Evolutionary conservation across 768 basidiomycete species (phyloP), one percentile per base, ranked within the genome.

Genomic region (Chalciporus chontae): DNA sequence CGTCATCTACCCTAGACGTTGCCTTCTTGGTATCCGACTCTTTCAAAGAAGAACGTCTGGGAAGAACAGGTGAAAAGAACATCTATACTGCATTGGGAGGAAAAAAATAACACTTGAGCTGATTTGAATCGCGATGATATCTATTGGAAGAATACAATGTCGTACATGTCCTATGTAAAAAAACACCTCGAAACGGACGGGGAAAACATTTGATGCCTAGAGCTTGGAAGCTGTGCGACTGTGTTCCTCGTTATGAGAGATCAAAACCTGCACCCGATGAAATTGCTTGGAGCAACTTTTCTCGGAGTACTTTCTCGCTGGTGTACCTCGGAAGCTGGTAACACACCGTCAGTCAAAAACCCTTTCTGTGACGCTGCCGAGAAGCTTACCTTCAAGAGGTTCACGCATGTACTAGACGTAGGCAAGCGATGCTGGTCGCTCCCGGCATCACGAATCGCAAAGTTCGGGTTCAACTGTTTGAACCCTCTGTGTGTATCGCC

Each of bases 201-300:
- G 7, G 7, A 26, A 44, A 44, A 39, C 29, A 14, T n/a, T 19
- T 37, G 45, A 18, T 48, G 21, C 8, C 15, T 14, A 18, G 15
- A 29, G 23, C 57, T 21, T 17, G n/a, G 15, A 9, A 13, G 10
- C 21, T 17, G 11, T 38, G 38, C 29, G 45, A 26, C 11, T n/a
- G 4, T 17, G 11, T 13, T 23, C 27, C 18, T 62, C 24, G 17
- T 64, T 47, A 96, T 9, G 94, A 96, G 43, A 97, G 73, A 71
- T 97, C 94, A 54, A 98, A 98, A 2, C 94, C 94, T 4, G 93
- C 90, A 37, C 85, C 86, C 0, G 91, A 83, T 39, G 77, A 86
- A 61, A 98, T 90, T 1, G 93, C 90, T 60, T 92, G 87, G 5
- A 94, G 61, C 24, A 97, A 71, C 68, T 96, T 97, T 43, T 79